These are phyloP conservation scores for Fusarium beomiforme DNA, from an alignment of 2,329 filamentous ascomycete genomes.

Conservation along the genomic window DNA sequence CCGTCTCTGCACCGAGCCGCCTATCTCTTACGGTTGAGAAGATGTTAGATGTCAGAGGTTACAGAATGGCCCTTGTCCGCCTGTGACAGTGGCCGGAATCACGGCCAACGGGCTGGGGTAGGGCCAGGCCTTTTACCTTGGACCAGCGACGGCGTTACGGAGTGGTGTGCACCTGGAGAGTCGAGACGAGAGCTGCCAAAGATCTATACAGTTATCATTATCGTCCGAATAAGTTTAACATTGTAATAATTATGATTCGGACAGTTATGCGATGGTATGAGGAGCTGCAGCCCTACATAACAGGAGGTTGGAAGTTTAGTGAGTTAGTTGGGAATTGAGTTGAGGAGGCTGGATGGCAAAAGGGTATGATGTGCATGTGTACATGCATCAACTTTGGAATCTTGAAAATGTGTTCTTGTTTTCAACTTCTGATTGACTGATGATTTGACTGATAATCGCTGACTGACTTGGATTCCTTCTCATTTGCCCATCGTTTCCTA, in stretches of 20 bases:
- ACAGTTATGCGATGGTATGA: conserved; percentile 3
- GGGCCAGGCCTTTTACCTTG: conserved; percentile 9
- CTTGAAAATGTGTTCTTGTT: conserved; percentile 12
- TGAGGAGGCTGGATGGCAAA: conserved; percentile 2
- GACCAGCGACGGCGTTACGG: conserved; percentile 10
- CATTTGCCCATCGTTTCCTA: conserved; percentile 30
- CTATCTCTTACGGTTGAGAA: conserved; percentile 26
- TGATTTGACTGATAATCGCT: background rate
- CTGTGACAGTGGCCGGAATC: conserved; percentile 40
- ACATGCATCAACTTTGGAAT: conserved; percentile 9
- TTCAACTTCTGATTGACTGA: conserved; percentile 13
- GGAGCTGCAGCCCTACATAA: conserved; percentile 23
- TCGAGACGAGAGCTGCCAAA: conserved; percentile 12
- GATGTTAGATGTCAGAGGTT: conserved; percentile 3
- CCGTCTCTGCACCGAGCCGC: conserved; percentile 12
- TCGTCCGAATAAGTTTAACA: background rate
- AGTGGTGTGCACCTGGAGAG: conserved; percentile 18
- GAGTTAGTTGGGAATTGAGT: background rate
- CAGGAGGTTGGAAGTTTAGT: background rate
- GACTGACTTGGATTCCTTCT: conserved; percentile 1
- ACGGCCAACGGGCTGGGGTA: conserved; percentile 30
- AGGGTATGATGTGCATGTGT: conserved; percentile 2
- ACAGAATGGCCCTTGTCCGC: conserved; percentile 37
- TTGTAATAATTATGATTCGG: background rate
- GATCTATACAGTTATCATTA: background rate